Conservation (phyloP, 495 filamentous ascomycete genomes). For the Penicillium simplicissimum region DNA sequence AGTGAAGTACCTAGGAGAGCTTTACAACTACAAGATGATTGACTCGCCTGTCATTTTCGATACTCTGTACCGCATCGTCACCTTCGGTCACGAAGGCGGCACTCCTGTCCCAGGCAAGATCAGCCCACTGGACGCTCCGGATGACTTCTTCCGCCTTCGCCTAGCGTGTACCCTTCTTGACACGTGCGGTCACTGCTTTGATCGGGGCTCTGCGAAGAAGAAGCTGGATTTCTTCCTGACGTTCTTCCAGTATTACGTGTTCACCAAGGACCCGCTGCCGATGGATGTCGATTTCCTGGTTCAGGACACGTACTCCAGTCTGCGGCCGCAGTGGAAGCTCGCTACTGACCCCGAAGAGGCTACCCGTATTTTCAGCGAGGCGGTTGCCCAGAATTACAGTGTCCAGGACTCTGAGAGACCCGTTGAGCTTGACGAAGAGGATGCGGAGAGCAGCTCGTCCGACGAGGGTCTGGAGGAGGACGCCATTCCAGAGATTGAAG, state of each 20-base stretch:
- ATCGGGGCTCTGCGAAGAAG: slow-evolving; percentile 89
- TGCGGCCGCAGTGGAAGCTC: slow-evolving; percentile 90
- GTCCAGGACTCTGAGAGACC: slow-evolving; percentile 66
- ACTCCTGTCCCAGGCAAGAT: slow-evolving; percentile 75
- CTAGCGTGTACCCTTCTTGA: slow-evolving; percentile 87
- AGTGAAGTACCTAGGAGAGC: slow-evolving; percentile 93
- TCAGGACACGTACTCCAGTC: slow-evolving; percentile 83
- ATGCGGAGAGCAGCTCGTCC: slow-evolving; percentile 59
- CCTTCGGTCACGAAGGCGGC: slow-evolving; percentile 84
- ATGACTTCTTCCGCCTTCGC: slow-evolving; percentile 95
- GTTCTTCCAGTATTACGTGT: slow-evolving; percentile 97
- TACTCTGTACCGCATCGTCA: slow-evolving; percentile 89
- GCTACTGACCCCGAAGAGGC: slow-evolving; percentile 80
- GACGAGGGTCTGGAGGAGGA: slow-evolving; percentile 63
- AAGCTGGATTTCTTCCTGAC: slow-evolving; percentile 98
- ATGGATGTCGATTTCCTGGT: slow-evolving; percentile 98
- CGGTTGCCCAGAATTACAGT: slow-evolving; percentile 86
- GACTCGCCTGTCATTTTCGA: slow-evolving; percentile 97
- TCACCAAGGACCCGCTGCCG: slow-evolving; percentile 86
- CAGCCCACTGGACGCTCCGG: slow-evolving; percentile 78
- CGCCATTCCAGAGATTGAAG: slow-evolving; percentile 55
- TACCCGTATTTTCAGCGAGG: slow-evolving; percentile 78
- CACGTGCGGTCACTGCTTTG: slow-evolving; percentile 95
- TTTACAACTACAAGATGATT: slow-evolving; percentile 98
- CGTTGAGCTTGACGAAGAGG: slow-evolving; percentile 65